A percentile compares a stretch with the other conserved stretches of the same genome.
Evolutionary conservation across 495 filamentous ascomycete species (phyloP).

Genomic region (Xylaria acuta): DNA sequence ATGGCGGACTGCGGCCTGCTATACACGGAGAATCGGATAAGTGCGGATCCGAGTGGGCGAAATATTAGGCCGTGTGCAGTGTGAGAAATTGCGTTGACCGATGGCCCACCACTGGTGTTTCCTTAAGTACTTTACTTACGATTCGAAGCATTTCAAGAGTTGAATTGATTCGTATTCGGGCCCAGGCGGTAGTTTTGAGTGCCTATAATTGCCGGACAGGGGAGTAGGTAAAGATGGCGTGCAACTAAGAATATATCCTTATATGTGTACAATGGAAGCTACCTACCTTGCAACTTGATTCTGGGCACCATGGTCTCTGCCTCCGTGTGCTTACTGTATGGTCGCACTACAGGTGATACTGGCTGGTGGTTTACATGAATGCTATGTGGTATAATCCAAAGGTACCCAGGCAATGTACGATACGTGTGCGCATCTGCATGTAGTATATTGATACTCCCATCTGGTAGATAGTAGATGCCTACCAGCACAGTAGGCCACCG

Average conservation of each 20-base stretch:
- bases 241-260: not conserved
- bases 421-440: not conserved
- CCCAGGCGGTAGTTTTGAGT: not conserved
- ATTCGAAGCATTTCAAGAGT: not conserved
- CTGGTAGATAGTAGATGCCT: no score
- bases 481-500: no score
- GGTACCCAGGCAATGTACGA: not conserved
- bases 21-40: constrained; percentile 12
- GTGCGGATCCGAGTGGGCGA: not conserved
- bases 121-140: not conserved
- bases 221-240: not conserved
- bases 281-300: not conserved
- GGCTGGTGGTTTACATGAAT: not conserved
- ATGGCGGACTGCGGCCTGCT: not conserved
- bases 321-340: not conserved
- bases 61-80: not conserved
- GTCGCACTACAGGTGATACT: no score
- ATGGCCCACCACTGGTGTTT: not conserved
- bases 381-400: no score
- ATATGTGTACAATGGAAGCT: no score
- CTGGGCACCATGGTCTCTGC: not conserved
- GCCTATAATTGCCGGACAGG: not conserved
- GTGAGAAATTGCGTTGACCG: not conserved
- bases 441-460: not conserved
- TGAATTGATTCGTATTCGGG: not conserved